phyloP scores from a whole-genome alignment of 768 basidiomycete species.

The Xerocomus potaroensis region DNA sequence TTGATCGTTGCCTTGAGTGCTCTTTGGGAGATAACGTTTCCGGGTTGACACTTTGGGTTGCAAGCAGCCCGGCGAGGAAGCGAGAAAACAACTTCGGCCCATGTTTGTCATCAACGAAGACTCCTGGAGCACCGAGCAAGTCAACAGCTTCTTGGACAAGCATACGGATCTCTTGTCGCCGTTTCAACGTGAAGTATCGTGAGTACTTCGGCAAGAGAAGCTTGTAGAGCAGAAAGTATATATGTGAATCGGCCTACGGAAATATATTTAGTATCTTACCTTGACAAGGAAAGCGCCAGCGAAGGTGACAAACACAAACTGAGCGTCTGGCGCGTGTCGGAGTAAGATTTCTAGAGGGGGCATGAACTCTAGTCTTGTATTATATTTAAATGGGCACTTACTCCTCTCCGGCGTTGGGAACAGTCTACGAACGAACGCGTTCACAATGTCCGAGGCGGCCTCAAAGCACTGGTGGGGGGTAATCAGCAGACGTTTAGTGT shows the following conservation, averaged over 20 bases:
- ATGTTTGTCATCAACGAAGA: constrained; percentile 77
- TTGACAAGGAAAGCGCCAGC: constrained; percentile 82
- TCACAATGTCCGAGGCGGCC: constrained; percentile 64
- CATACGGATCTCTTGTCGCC: constrained; percentile 56
- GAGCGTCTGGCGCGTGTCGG: constrained; percentile 74
- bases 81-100: constrained; percentile 77
- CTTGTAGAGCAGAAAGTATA: constrained; percentile 30
- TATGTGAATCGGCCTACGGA: background rate
- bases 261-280: constrained; percentile 33
- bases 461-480: constrained; percentile 48
- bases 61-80: constrained; percentile 70
- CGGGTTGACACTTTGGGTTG: constrained; percentile 44
- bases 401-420: constrained; percentile 49
- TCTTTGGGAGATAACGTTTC: constrained; percentile 14
- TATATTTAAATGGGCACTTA: constrained; percentile 27
- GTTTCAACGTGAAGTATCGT: constrained; percentile 51
- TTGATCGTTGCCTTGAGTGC: constrained; percentile 9
- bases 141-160: constrained; percentile 65
- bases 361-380: background rate
- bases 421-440: constrained; percentile 54
- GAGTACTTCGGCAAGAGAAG: constrained; percentile 77
- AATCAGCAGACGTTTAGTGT: background rate
- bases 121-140: constrained; percentile 62
- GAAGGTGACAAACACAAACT: constrained; percentile 76
- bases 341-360: constrained; percentile 45